Evolutionary conservation across 129 eudicot species (phyloP), one percentile per base, ranked within the genome.

Genomic region (Scalesia atractyloides): DNA sequence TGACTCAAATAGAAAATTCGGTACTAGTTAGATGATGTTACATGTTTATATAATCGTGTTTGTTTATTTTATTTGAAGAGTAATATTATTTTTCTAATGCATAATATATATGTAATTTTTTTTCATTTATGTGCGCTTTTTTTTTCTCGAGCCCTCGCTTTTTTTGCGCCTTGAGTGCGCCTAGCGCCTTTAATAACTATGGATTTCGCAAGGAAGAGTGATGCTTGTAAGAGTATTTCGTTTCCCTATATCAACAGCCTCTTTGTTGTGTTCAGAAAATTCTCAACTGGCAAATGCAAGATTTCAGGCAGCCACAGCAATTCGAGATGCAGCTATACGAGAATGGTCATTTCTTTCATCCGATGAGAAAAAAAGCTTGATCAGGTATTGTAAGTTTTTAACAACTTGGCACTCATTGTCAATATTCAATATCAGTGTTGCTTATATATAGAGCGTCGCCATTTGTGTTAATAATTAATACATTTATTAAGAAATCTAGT

Each of bases 251-350:
- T 74, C 56, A 52, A 50, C 61, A 51, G 22, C 64, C 46, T 75
- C 68, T 68, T 68, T 52, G 17, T 33, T 71, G 59, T 64, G 39
- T 80, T 48, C 89, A 90, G 98, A 93, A 82, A 86, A 91, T 81
- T 93, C 98, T 79, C 89, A 82, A 82, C 37, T 88, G 91, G 78
- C 98, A 72, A 86, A 79, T 83, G 98, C 98, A 77, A 90, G 97
- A 74, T 93, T 93, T 81, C 97, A 87, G 84, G 98, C 98, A 74
- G 97, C 97, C 26, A 79, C 91, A 68, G 97, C 97, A 68, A 82
- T 89, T 79, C 85, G 92, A 24, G 97, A 78, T 80, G 97, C 98
- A 82, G 92, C 97, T 53, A 74, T 87, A 56, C 81, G 97, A 77
- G 97, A 93, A 84, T 93, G 98, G 98, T 85, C 78, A 63, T 71